Conservation (phyloP, 495 filamentous ascomycete genomes). For the Penicillium mononematosum region DNA sequence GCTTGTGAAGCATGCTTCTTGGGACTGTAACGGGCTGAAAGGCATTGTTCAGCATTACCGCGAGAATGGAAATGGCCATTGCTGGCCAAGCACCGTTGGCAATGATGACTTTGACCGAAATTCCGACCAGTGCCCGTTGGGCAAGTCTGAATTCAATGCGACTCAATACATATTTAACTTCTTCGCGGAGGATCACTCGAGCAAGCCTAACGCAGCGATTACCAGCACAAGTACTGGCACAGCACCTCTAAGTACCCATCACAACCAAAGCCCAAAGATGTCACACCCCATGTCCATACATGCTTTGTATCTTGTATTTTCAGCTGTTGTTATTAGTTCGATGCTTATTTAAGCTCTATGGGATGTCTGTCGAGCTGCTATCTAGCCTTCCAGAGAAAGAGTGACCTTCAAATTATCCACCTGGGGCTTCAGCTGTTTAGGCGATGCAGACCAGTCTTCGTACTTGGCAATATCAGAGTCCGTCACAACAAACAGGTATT, state of each 20-base stretch:
- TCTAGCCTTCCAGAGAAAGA: constrained; percentile 9
- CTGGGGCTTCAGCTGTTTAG: constrained; percentile 39
- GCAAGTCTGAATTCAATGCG: constrained; percentile 26
- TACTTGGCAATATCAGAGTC: constrained; percentile 33
- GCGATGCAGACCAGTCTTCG: constrained; percentile 44
- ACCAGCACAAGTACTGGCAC: background rate
- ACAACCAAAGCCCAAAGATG: background rate
- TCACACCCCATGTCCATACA: background rate
- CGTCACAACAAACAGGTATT: constrained; percentile 41
- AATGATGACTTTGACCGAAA: constrained; percentile 34
- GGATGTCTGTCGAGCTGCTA: background rate
- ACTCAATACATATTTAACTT: constrained; percentile 30
- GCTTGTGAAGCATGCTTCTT: constrained; percentile 29
- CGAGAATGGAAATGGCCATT: constrained; percentile 44
- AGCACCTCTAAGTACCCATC: background rate
- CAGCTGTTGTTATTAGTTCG: background rate
- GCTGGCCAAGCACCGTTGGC: constrained; percentile 42
- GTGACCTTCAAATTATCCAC: constrained; percentile 33
- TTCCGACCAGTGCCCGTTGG: constrained; percentile 15
- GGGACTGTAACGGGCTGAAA: constrained; percentile 36
- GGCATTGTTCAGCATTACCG: constrained; percentile 49
- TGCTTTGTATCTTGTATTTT: background rate
- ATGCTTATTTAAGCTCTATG: background rate
- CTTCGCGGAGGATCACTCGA: constrained; percentile 12
- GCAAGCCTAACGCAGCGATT: background rate